Evolutionary conservation across 768 basidiomycete species (phyloP).

Genomic region (Vishniacozyma victoriae): DNA sequence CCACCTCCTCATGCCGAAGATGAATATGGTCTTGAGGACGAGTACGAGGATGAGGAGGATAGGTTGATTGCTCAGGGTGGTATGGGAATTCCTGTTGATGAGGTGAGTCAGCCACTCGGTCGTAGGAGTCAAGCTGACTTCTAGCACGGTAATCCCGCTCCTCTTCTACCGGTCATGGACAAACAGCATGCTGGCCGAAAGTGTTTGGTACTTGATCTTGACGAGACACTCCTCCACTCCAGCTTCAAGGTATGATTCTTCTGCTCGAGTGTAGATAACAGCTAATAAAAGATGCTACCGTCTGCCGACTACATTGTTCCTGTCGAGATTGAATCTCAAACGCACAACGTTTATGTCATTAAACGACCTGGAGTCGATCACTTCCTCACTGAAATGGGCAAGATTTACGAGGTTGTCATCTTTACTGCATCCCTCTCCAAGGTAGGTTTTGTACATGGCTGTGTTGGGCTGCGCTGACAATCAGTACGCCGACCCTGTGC

Average conservation of each 20-base stretch:
- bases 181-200: slow-evolving; percentile 80
- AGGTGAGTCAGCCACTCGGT: slow-evolving; percentile 55
- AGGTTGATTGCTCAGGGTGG: slow-evolving; percentile 83
- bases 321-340: slow-evolving; percentile 96
- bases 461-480: background rate
- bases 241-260: slow-evolving; percentile 79
- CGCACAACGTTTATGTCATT: slow-evolving; percentile 98
- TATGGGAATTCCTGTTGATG: slow-evolving; percentile 87
- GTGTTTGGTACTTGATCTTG: slow-evolving; percentile 91
- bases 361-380: slow-evolving; percentile 97
- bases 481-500: slow-evolving; percentile 95
- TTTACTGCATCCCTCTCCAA: slow-evolving; percentile 98
- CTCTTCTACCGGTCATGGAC: slow-evolving; percentile 77
- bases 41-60: slow-evolving; percentile 80
- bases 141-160: slow-evolving; percentile 79
- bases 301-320: slow-evolving; percentile 98
- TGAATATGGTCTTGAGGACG: slow-evolving; percentile 41
- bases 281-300: slow-evolving; percentile 64
- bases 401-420: slow-evolving; percentile 94
- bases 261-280: background rate
- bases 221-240: slow-evolving; percentile 94
- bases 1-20: too few relatives aligned
- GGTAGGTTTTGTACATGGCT: slow-evolving; percentile 51
- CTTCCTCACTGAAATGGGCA: slow-evolving; percentile 96
- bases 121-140: background rate